A percentile compares a stretch with the other conserved stretches of the same genome.
Evolutionary conservation across 305 asterid genomes (phyloP).

Genomic region (Striga hermonthica): DNA sequence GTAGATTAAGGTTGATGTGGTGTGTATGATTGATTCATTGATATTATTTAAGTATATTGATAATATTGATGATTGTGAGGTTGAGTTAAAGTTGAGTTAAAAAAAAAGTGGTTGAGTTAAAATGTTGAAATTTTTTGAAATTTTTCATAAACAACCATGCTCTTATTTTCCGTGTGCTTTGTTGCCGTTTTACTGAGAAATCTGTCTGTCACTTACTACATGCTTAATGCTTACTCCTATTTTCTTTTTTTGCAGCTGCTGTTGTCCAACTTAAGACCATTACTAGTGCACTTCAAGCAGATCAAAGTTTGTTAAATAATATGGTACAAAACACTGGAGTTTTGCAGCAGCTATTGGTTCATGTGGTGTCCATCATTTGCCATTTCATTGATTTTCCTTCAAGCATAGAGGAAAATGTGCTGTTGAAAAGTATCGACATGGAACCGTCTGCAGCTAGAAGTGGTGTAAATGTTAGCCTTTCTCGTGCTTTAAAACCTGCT

Average conservation of each 20-base stretch:
- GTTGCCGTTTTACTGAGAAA: slow-evolving; percentile 13
- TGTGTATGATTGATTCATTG: no score
- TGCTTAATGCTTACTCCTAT: slow-evolving; percentile 30
- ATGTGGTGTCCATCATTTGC: slow-evolving; percentile 71
- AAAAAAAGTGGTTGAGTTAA: no score
- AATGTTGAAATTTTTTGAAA: no score
- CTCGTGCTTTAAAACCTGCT: slow-evolving; percentile 39
- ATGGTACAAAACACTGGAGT: slow-evolving; percentile 59
- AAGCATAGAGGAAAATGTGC: slow-evolving; percentile 44
- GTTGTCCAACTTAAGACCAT: slow-evolving; percentile 89
- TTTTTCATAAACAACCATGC: no score
- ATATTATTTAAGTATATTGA: no score
- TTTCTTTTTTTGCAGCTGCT: slow-evolving; percentile 59
- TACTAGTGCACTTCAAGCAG: slow-evolving; percentile 72
- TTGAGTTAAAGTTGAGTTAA: no score
- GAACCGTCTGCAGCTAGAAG: slow-evolving; percentile 43
- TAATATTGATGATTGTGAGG: no score
- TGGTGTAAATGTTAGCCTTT: slow-evolving; percentile 38
- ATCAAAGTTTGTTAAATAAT: slow-evolving; percentile 51
- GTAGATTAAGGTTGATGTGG: no score
- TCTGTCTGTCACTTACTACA: slow-evolving; percentile 21
- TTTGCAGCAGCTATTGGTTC: slow-evolving; percentile 76
- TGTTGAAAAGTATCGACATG: slow-evolving; percentile 35
- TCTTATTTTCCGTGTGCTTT: neutral
- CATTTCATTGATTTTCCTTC: slow-evolving; percentile 62